Evolutionary conservation across 495 filamentous ascomycete species (phyloP), one percentile per base, ranked within the genome.

Genomic region (Rostrohypoxylon terebratum): DNA sequence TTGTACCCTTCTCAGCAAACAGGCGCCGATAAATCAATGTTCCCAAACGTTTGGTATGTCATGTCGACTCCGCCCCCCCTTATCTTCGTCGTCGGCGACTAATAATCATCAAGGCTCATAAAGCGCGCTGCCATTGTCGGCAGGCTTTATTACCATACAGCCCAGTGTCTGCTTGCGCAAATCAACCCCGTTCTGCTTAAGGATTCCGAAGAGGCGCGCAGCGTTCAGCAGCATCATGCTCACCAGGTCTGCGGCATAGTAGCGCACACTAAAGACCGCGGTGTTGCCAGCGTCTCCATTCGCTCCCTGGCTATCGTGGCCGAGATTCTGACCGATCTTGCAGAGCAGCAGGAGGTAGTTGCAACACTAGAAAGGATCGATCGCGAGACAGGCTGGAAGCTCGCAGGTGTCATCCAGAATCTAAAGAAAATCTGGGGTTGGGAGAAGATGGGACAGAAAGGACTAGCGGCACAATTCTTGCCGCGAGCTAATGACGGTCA

Each of bases 81-180:
- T 28, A 33, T 53, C 16, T 14, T 1, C 2, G 7, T 45, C 42
- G 8, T 45, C 9, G 7, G 7, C 31, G 31, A 31, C 68, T 79
- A 60, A 80, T 63, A 58, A 31, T 28, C 28, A 34, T 18, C 0
- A 62, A 93, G 91, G 93, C 84, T 97, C 23, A 89, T 94, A 69
- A 95, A 96, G 77, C 87, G 92, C 44, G 87, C 92, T 7, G 90
- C 92, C 4, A 89, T 94, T 34, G 86, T 97, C 44, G 94, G 91
- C 9, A 89, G 93, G 9, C 85, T 98, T n/a, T 93, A 97, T 70
- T 98, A 97, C 77, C 95, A 98, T 75, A 94, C 92, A 0, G 88
- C 91, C 31, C 89, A 94, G 79, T 89, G 90, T 62, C 77, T 97
- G 9, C 85, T 98, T n/a, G 86, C 91, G 2, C 93, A 94, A 71